These are phyloP conservation scores for Phytophthora pinifolia DNA, from an alignment of 352 stramenopile genomes.

Conservation along the genomic window DNA sequence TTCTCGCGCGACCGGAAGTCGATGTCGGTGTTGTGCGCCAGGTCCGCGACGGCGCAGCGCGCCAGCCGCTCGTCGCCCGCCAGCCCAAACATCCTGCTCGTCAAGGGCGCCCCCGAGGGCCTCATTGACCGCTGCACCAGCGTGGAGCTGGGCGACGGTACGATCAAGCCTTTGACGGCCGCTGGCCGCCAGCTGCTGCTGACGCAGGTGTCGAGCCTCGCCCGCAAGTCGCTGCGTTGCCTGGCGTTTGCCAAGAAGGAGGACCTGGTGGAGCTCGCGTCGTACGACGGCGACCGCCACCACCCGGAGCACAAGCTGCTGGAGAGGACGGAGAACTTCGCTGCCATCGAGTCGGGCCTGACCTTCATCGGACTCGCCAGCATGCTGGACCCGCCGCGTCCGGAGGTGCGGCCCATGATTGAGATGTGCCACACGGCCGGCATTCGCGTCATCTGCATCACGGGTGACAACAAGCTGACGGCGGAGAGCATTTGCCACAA, in stretches of 20 bases:
- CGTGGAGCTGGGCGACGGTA: slow-evolving; percentile 93
- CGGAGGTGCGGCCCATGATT: slow-evolving; percentile 97
- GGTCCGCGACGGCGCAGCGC: slow-evolving; percentile 37
- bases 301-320: slow-evolving; percentile 83
- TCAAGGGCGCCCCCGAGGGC: slow-evolving; percentile 98
- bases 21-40: slow-evolving; percentile 95
- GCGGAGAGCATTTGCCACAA: slow-evolving; percentile 97
- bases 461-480: slow-evolving; percentile 98
- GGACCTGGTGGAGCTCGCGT: slow-evolving; percentile 77
- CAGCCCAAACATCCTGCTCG: slow-evolving; percentile 93
- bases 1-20: slow-evolving; percentile 98
- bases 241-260: slow-evolving; percentile 97
- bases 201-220: slow-evolving; percentile 90
- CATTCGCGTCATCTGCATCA: slow-evolving; percentile 99
- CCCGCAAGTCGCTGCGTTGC: slow-evolving; percentile 94
- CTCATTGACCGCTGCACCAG: slow-evolving; percentile 95
- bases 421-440: slow-evolving; percentile 93
- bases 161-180: slow-evolving; percentile 91
- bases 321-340: slow-evolving; percentile 88
- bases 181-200: slow-evolving; percentile 87
- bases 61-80: slow-evolving; percentile 63
- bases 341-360: slow-evolving; percentile 94
- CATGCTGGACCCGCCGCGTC: slow-evolving; percentile 98
- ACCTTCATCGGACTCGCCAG: slow-evolving; percentile 97
- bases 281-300: slow-evolving; percentile 85